Conservation (phyloP, 2,329 filamentous ascomycete genomes). For the Paracamarosporium sp. region DNA sequence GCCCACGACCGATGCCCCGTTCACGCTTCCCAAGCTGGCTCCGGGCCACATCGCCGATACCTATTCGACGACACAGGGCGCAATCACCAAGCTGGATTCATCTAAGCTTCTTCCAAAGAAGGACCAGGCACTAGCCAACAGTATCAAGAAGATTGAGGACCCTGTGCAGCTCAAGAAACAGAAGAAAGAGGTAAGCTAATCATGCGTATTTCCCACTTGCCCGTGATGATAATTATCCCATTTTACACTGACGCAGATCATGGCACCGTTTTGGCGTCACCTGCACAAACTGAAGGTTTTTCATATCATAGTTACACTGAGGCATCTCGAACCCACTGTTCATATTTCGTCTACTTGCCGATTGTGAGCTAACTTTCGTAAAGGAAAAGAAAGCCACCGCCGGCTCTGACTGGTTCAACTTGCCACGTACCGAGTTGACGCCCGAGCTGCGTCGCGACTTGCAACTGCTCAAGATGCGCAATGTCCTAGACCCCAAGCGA, state of each 20-base stretch:
- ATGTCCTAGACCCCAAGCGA: conserved; percentile 84
- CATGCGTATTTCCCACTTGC: conserved; percentile 36
- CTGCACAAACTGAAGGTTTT: conserved; percentile 71
- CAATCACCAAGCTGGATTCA: conserved; percentile 61
- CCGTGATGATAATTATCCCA: conserved; percentile 82
- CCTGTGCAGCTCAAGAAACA: conserved; percentile 56
- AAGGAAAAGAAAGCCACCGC: conserved; percentile 70
- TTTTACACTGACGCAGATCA: conserved; percentile 73
- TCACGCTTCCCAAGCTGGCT: conserved; percentile 60
- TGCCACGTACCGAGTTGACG: conserved; percentile 84
- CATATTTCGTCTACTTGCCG: conserved; percentile 14
- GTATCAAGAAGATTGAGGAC: conserved; percentile 62
- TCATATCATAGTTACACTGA: conserved; percentile 81
- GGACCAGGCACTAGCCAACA: conserved; percentile 55
- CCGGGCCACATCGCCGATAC: conserved; percentile 56
- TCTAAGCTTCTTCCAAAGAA: conserved; percentile 57
- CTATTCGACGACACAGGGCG: conserved; percentile 61
- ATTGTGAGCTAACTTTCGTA: conserved; percentile 30
- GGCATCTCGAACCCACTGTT: conserved; percentile 28
- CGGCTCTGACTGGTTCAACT: conserved; percentile 83
- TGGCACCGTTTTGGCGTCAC: conserved; percentile 80
- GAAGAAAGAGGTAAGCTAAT: conserved; percentile 58
- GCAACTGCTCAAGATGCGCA: conserved; percentile 87
- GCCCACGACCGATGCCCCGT: conserved; percentile 27
- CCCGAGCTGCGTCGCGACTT: conserved; percentile 87